Conservation (phyloP, 2,329 filamentous ascomycete species). For the Fusarium ambrosium region DNA sequence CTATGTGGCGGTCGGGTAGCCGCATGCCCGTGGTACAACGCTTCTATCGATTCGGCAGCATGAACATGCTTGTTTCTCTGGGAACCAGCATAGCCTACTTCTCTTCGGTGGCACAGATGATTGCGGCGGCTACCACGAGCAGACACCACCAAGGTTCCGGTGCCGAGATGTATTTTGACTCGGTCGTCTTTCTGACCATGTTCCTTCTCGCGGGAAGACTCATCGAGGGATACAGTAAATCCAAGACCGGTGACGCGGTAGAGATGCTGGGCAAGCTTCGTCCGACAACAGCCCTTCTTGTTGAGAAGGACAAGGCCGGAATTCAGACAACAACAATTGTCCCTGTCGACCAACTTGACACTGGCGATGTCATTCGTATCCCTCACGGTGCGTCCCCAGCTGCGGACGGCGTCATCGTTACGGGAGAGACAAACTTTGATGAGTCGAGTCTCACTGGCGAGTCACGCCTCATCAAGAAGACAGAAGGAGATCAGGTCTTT, state of each 20-base stretch:
- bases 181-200: constrained; percentile 90
- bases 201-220: constrained; percentile 83
- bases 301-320: constrained; percentile 61
- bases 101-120: constrained; percentile 83
- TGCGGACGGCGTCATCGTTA: constrained; percentile 79
- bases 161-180: constrained; percentile 83
- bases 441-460: constrained; percentile 92
- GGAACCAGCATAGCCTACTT: constrained; percentile 91
- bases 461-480: constrained; percentile 76
- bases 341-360: constrained; percentile 78
- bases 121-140: constrained; percentile 66
- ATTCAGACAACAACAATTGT: constrained; percentile 58
- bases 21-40: constrained; percentile 78
- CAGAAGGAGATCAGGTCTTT: constrained; percentile 73
- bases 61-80: constrained; percentile 93
- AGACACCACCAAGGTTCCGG: constrained; percentile 31
- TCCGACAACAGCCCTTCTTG: constrained; percentile 80
- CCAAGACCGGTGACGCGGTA: constrained; percentile 89
- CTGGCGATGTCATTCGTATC: constrained; percentile 80
- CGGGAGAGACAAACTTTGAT: constrained; percentile 79
- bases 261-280: constrained; percentile 82
- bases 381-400: constrained; percentile 86
- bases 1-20: constrained; percentile 83
- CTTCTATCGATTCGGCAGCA: constrained; percentile 94
- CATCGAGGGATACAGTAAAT: constrained; percentile 91